Percentiles rank a stretch among this genome's conserved stretches.
Conservation (phyloP, 331 rosid species). For the Saraca asoca region DNA sequence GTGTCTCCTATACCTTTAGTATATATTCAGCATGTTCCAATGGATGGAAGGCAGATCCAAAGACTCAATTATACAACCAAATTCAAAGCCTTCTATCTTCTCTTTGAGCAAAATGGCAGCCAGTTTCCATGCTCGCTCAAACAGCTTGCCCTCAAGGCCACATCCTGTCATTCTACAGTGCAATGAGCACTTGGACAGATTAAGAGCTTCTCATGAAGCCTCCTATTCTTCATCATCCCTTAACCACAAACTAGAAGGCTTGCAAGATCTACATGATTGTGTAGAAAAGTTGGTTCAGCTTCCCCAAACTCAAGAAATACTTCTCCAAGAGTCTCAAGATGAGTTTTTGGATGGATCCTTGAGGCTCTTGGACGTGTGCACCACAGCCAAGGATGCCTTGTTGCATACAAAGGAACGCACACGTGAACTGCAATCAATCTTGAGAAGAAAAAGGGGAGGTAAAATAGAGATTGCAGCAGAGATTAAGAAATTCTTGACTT, state of each 20-base stretch:
- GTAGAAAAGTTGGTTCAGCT: conserved; percentile 52
- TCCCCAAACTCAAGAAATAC: conserved; percentile 54
- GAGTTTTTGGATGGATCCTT: conserved; percentile 50
- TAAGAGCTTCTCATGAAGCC: conserved; percentile 39
- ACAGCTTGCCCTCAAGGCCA: conserved; percentile 67
- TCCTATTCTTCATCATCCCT: conserved; percentile 44
- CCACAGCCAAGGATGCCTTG: conserved; percentile 44
- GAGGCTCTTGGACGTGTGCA: conserved; percentile 46
- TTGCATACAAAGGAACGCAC: conserved; percentile 50
- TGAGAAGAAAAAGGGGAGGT: conserved; percentile 57
- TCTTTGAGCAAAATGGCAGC: conserved; percentile 32
- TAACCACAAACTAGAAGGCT: conserved; percentile 40
- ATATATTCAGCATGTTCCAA: conserved; percentile 38
- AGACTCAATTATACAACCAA: conserved; percentile 23
- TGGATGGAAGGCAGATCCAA: conserved; percentile 35
- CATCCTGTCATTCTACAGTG: conserved; percentile 70
- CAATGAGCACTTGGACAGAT: conserved; percentile 42
- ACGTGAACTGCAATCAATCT: conserved; percentile 52
- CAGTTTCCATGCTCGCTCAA: conserved; percentile 53
- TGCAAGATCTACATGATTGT: conserved; percentile 56
- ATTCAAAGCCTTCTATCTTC: conserved; percentile 9
- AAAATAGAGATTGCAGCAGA: conserved; percentile 32
- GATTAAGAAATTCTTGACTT: conserved; percentile 49
- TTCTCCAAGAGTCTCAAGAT: conserved; percentile 42
- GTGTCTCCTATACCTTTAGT: conserved; percentile 33